These are phyloP conservation scores for Arthrinium puccinioides DNA, from an alignment of 2,329 filamentous ascomycete species.

Conservation along the genomic window DNA sequence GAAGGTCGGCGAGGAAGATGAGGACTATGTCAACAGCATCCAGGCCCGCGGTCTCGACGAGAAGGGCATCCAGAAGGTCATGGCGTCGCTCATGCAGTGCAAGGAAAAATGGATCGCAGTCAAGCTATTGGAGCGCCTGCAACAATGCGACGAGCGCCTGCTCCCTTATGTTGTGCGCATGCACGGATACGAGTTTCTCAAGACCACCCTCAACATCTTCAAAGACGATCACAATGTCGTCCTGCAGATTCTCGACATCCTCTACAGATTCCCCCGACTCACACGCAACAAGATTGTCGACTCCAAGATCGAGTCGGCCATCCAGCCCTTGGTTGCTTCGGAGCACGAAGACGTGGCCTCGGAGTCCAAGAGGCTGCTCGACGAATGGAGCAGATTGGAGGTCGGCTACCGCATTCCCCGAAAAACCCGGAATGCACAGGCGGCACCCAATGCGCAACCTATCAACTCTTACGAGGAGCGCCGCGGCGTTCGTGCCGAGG, in stretches of 20 bases:
- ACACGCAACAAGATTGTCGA: slow-evolving; percentile 97
- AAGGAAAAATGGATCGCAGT: slow-evolving; percentile 99
- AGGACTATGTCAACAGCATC: slow-evolving; percentile 85
- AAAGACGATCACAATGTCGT: slow-evolving; percentile 85
- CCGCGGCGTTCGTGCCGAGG: slow-evolving; percentile 48
- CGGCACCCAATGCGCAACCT: slow-evolving; percentile 27
- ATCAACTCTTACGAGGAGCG: slow-evolving; percentile 57
- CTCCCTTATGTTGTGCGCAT: slow-evolving; percentile 89
- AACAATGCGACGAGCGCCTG: slow-evolving; percentile 77
- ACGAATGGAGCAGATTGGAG: slow-evolving; percentile 84
- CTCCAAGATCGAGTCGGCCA: slow-evolving; percentile 83
- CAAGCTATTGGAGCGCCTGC: slow-evolving; percentile 84
- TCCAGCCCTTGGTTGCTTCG: slow-evolving; percentile 60
- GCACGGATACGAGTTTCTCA: slow-evolving; percentile 95
- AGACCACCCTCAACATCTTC: slow-evolving; percentile 77
- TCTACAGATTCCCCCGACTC: slow-evolving; percentile 80
- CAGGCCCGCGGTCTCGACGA: slow-evolving; percentile 23
- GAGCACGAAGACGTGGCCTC: slow-evolving; percentile 69
- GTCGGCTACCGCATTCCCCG: slow-evolving; percentile 88
- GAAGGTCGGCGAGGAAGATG: slow-evolving; percentile 83
- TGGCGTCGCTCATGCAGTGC: slow-evolving; percentile 86
- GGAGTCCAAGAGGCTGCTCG: slow-evolving; percentile 64
- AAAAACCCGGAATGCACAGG: slow-evolving; percentile 65
- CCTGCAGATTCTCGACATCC: slow-evolving; percentile 80
- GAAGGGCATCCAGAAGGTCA: slow-evolving; percentile 25